These are phyloP conservation scores for Bryum argenteum DNA, from an alignment of 225 moss, liverwort and hornwort species.

Conservation along the genomic window DNA sequence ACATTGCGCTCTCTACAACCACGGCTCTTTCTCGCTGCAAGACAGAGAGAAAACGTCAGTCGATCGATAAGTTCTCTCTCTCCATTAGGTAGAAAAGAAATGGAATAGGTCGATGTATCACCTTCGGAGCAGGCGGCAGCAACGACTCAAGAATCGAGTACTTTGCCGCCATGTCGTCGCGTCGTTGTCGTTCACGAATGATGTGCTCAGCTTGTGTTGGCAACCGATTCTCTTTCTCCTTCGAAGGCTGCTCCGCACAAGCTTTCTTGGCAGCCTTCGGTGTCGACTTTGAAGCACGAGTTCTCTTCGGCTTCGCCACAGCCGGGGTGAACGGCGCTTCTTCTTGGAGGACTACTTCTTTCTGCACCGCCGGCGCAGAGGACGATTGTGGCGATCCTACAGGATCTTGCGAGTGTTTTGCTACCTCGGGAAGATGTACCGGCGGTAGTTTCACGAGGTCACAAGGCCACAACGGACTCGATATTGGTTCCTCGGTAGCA, in stretches of 20 bases:
- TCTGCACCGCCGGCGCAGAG: constrained; percentile 14
- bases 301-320: constrained; percentile 35
- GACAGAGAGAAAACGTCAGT: constrained; percentile 11
- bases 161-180: constrained; percentile 60
- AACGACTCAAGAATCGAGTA: constrained; percentile 52
- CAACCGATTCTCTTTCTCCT: constrained; percentile 40
- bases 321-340: constrained; percentile 13
- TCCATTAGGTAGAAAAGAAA: not conserved
- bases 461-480: constrained; percentile 47
- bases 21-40: constrained; percentile 56
- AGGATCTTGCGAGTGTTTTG: not conserved
- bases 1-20: constrained; percentile 49
- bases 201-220: constrained; percentile 53
- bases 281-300: constrained; percentile 30
- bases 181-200: constrained; percentile 59
- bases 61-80: not conserved
- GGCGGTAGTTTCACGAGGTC: constrained; percentile 24
- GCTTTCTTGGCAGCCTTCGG: constrained; percentile 35
- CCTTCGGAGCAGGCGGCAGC: constrained; percentile 50
- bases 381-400: constrained; percentile 38
- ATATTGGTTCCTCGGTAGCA: constrained; percentile 26
- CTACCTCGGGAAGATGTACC: not conserved
- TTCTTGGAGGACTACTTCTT: not conserved
- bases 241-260: constrained; percentile 9
- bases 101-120: constrained; percentile 6